Evolutionary conservation across 164 flowering plant species (phyloP).

Genomic region (Stephania cephalantha): DNA sequence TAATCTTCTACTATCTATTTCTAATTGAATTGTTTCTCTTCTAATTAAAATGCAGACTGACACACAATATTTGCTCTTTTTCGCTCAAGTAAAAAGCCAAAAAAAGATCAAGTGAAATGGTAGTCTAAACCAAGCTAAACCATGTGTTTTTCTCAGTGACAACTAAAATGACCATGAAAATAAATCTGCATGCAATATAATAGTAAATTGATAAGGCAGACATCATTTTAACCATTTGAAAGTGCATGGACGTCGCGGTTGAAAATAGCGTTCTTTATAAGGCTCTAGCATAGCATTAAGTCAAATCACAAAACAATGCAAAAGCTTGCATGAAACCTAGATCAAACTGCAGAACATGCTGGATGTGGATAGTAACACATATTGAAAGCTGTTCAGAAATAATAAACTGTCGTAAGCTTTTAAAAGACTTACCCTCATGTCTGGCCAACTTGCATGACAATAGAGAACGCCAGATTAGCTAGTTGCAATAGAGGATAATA

Average conservation of each 20-base stretch:
- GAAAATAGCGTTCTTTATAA: no score
- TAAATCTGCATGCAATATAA: neutral
- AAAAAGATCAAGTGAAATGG: neutral
- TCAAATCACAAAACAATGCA: neutral
- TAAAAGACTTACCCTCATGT: neutral
- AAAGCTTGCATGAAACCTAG: neutral
- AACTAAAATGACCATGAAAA: neutral
- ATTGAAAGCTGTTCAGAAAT: neutral
- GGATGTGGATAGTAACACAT: neutral
- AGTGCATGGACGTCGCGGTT: no score
- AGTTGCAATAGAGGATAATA: neutral
- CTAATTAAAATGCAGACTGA: no score
- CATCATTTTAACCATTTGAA: neutral
- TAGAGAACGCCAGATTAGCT: neutral
- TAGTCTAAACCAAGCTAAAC: neutral
- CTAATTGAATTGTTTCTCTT: neutral
- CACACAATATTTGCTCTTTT: neutral
- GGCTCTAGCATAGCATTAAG: neutral
- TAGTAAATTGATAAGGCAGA: neutral
- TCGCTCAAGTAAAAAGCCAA: neutral
- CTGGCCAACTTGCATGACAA: neutral
- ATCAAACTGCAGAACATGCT: neutral
- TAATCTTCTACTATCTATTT: neutral
- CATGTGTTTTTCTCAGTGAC: neutral
- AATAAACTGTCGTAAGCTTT: neutral